Evolutionary conservation across 2,329 filamentous ascomycete species (phyloP).

Genomic region (Neofusicoccum parvum): DNA sequence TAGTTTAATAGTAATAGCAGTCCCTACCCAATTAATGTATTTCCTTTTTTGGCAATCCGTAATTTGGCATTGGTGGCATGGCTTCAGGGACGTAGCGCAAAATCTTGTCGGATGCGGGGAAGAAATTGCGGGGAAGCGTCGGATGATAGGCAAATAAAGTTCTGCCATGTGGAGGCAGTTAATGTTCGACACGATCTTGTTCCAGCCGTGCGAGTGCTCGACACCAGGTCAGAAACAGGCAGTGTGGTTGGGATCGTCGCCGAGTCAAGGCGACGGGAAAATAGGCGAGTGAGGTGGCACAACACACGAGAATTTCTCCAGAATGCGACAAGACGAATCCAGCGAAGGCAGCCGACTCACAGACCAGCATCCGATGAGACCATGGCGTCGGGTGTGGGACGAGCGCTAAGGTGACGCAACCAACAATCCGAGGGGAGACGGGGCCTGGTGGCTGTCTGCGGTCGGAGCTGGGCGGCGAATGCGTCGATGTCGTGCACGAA

Average conservation of each 20-base stretch:
- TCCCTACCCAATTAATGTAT: not conserved
- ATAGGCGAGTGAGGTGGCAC: not conserved
- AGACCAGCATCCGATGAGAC: too few relatives aligned
- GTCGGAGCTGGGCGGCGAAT: too few relatives aligned
- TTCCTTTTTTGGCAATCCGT: not conserved
- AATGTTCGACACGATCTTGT: not conserved
- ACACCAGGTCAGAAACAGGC: too few relatives aligned
- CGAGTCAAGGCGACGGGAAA: not conserved
- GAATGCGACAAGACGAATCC: not conserved
- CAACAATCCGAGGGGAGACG: not conserved
- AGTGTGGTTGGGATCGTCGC: too few relatives aligned
- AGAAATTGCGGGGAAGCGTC: not conserved
- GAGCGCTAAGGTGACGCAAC: not conserved
- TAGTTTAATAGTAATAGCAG: not conserved
- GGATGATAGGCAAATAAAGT: not conserved
- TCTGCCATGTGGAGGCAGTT: not conserved
- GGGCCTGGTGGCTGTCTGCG: not conserved
- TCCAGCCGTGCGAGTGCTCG: too few relatives aligned
- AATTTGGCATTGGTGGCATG: not conserved
- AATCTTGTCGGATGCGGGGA: not conserved
- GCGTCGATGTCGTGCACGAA: not conserved
- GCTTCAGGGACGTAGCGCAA: too few relatives aligned
- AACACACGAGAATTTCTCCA: not conserved
- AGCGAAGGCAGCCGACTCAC: too few relatives aligned
- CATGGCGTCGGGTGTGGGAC: not conserved